Percentiles rank a stretch among this genome's conserved stretches.
Conservation (phyloP, 345 rosid genomes). For the Eutrema heterophyllum region DNA sequence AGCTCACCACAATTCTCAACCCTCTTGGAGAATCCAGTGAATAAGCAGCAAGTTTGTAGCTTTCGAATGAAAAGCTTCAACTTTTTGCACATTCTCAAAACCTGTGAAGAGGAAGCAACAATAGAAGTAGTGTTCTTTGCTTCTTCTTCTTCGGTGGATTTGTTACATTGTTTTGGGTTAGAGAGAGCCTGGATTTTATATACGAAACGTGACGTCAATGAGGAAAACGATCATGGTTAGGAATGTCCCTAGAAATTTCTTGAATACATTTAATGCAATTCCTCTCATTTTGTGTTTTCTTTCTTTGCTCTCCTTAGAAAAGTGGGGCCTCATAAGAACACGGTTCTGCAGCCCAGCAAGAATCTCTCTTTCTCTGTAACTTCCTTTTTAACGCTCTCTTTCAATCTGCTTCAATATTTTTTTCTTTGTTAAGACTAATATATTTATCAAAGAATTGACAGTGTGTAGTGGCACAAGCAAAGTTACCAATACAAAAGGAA, state of each 20-base stretch:
- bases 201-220: not conserved
- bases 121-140: not conserved
- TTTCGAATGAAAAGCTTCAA: conserved; percentile 21
- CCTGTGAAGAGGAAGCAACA: not conserved
- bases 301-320: conserved; percentile 3
- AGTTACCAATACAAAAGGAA: not conserved
- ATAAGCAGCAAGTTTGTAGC: conserved; percentile 19
- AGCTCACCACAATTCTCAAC: conserved; percentile 15
- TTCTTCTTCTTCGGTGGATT: conserved; percentile 1
- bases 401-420: not conserved
- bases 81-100: conserved; percentile 24
- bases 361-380: conserved; percentile 21
- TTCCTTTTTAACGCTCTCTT: conserved; percentile 5
- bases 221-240: not conserved
- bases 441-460: not conserved
- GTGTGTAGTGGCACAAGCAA: not conserved
- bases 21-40: conserved; percentile 20
- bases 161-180: not conserved
- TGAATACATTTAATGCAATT: conserved; percentile 23
- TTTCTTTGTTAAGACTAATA: not conserved
- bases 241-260: conserved; percentile 10
- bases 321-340: conserved; percentile 17
- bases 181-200: conserved; percentile 9
- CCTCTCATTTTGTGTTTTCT: not conserved
- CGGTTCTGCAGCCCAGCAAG: conserved; percentile 17